Evolutionary conservation across 768 basidiomycete genomes (phyloP).

Genomic region (Pleurotus tuoliensis): DNA sequence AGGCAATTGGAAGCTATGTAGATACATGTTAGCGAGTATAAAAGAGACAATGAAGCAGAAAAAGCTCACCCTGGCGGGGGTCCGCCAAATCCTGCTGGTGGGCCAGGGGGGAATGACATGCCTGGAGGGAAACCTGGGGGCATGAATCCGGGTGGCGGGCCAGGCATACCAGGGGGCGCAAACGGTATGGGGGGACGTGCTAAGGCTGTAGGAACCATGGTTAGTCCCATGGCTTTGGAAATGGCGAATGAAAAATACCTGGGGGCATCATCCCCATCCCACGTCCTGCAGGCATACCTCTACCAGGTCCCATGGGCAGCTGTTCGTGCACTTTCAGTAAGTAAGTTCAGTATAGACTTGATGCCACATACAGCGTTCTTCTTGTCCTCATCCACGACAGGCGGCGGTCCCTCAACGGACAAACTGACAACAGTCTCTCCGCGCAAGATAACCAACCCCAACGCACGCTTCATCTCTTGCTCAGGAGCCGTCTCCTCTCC

Average conservation of each 20-base stretch:
- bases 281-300: constrained; percentile 93
- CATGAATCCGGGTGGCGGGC: constrained; percentile 81
- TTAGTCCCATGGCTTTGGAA: constrained; percentile 8
- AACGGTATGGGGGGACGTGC: constrained; percentile 71
- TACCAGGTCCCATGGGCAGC: constrained; percentile 87
- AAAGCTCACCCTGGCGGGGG: constrained; percentile 80
- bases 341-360: neutral
- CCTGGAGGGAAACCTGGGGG: constrained; percentile 83
- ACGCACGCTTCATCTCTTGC: constrained; percentile 93
- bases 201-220: constrained; percentile 41
- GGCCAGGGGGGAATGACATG: constrained; percentile 64
- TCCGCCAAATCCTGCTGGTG: constrained; percentile 72
- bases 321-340: constrained; percentile 22
- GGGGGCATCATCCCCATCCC: constrained; percentile 96
- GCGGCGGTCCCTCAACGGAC: constrained; percentile 93
- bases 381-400: constrained; percentile 86
- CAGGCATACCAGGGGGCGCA: constrained; percentile 76
- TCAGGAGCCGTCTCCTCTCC: constrained; percentile 73
- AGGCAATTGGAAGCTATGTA: constrained; percentile 42
- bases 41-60: neutral
- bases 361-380: constrained; percentile 60
- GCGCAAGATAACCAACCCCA: constrained; percentile 93
- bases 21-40: constrained; percentile 1
- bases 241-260: constrained; percentile 40
- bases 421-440: constrained; percentile 96